Evolutionary conservation across 2,329 filamentous ascomycete species (phyloP).

Genomic region (Pseudocercospora vitis): DNA sequence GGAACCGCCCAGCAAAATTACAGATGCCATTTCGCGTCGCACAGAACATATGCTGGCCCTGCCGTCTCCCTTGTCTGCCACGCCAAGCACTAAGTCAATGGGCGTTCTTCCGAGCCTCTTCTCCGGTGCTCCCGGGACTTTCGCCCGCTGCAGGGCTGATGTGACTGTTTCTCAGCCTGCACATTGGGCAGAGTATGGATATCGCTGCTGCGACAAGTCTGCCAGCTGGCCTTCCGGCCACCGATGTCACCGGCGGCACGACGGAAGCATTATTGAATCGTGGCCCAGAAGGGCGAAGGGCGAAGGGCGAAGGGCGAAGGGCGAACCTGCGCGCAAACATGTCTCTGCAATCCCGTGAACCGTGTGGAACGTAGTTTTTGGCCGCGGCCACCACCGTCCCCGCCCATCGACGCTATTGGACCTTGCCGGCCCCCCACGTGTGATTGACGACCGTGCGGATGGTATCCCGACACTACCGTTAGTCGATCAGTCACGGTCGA

Average conservation of each 20-base stretch:
- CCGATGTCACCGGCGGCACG: no score
- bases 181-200: background rate
- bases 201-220: background rate
- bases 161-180: background rate
- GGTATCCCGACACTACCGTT: constrained; percentile 6
- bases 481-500: constrained; percentile 11
- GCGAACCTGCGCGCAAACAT: background rate
- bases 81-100: background rate
- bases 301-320: background rate
- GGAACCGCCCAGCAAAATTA: background rate
- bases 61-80: background rate
- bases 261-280: background rate
- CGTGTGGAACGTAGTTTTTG: background rate
- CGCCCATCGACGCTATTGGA: constrained; percentile 10
- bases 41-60: background rate
- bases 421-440: constrained; percentile 6
- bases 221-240: no score
- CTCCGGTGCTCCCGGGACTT: background rate
- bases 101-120: background rate
- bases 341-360: no score
- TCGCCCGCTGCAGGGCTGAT: background rate
- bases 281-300: background rate
- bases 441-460: constrained; percentile 7
- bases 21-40: background rate
- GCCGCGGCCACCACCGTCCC: background rate